These are phyloP conservation scores for Pisolithus albus DNA, from an alignment of 768 basidiomycete species.

Conservation along the genomic window DNA sequence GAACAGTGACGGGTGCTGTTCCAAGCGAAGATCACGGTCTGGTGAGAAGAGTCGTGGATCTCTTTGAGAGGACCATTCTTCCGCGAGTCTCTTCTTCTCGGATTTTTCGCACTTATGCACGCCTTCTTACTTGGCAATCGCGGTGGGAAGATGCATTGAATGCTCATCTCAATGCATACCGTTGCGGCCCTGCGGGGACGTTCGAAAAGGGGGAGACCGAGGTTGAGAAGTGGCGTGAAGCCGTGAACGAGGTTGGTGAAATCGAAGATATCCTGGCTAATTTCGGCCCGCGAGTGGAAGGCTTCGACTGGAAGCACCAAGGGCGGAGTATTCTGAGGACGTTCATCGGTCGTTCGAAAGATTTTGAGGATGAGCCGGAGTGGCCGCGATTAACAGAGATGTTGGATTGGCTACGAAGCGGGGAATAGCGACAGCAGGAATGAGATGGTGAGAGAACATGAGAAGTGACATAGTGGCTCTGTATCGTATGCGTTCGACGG, in stretches of 20 bases:
- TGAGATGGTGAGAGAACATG: background rate
- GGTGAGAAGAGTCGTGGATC: constrained; percentile 53
- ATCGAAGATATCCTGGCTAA: constrained; percentile 77
- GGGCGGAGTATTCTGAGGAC: constrained; percentile 81
- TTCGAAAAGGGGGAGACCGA: constrained; percentile 67
- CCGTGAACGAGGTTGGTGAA: constrained; percentile 73
- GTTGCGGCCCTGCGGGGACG: constrained; percentile 53
- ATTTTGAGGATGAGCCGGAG: constrained; percentile 86
- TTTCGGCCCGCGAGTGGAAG: constrained; percentile 64
- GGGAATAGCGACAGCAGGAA: constrained; percentile 5
- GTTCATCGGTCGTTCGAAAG: constrained; percentile 81
- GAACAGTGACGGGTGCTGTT: constrained; percentile 17
- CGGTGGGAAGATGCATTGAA: constrained; percentile 75
- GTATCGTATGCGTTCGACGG: background rate
- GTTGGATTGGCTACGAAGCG: constrained; percentile 27
- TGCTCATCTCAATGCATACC: constrained; percentile 81
- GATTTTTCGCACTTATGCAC: constrained; percentile 78
- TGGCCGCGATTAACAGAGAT: constrained; percentile 64
- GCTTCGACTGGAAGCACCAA: constrained; percentile 76
- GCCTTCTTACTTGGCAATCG: constrained; percentile 66
- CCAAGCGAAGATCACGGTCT: constrained; percentile 67
- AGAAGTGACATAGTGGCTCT: background rate
- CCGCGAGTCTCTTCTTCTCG: constrained; percentile 74
- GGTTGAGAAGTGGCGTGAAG: constrained; percentile 63
- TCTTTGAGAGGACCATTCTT: constrained; percentile 75